Percentiles rank a stretch among this genome's conserved stretches.
Conservation (phyloP, 176 grass and related monocot species). For the Avena sativa region DNA sequence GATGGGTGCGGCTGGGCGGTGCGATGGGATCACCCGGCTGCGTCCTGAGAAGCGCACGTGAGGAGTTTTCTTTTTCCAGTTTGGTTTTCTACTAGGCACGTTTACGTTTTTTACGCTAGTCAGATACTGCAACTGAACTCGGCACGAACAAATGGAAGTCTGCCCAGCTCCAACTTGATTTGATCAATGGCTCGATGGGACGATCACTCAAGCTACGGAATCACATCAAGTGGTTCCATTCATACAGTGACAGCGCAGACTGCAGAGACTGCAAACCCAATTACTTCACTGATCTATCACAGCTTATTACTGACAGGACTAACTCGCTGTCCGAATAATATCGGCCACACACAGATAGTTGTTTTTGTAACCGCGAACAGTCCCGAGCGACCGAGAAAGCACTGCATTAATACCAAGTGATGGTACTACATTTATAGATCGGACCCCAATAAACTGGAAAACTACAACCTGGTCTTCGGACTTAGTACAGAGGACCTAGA, state of each 20-base stretch:
- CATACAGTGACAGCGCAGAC: neutral
- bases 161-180: neutral
- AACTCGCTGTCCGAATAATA: neutral
- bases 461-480: too few relatives aligned
- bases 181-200: neutral
- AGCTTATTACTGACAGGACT: neutral
- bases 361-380: too few relatives aligned
- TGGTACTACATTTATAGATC: too few relatives aligned
- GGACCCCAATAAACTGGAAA: too few relatives aligned
- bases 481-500: too few relatives aligned
- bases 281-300: neutral
- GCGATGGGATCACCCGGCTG: too few relatives aligned
- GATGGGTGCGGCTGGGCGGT: too few relatives aligned
- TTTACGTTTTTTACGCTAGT: neutral
- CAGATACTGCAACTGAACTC: neutral
- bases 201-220: neutral
- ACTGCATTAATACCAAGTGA: too few relatives aligned
- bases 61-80: neutral
- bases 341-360: too few relatives aligned
- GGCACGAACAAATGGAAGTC: neutral
- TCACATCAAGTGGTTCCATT: neutral
- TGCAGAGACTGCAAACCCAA: neutral
- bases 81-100: neutral
- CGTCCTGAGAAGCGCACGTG: too few relatives aligned
- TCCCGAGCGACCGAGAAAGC: too few relatives aligned